Evolutionary conservation across 768 basidiomycete species (phyloP), one percentile per base, ranked within the genome.

Genomic region (Polyporus arcularius): DNA sequence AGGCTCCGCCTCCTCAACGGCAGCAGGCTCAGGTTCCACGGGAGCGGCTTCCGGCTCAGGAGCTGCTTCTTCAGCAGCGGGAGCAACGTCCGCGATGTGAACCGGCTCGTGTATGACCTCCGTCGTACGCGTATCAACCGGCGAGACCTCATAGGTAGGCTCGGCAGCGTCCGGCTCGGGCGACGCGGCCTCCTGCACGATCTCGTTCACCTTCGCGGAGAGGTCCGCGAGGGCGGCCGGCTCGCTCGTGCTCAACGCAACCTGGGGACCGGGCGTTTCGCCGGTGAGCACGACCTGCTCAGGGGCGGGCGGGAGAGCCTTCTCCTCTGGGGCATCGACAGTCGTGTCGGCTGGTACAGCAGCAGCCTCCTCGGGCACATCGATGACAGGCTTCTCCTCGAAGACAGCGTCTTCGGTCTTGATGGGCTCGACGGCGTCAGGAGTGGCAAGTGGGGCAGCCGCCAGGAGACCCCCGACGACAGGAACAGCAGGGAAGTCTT

Each of bases 201-300:
- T 18, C 49, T 55, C 57, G 57, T 63, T 57, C 31, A 63, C 43
- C 57, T 63, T 59, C 32, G 47, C 18, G n/a, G 55, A 62, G 7
- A 58, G 55, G 28, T 68, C 62, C 21, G 61, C 69, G 38, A 68
- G 28, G 12, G 67, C 65, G 12, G 64, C 70, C 28, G 71, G 67
- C 60, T 75, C 72, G 52, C 72, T 74, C 18, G 70, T 70, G 53
- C 62, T 58, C 43, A 73, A 60, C 39, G 72, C 73, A 32, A 71
- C 53, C 48, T 74, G 64, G 16, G 70, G 68, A 2, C 68, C 70
- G 9, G 70, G 68, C 6, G 74, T 74, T 31, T 69, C 67, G 3
- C 71, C 73, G 4, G 72, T 55, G 38, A 70, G 62, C 3, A 75
- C 70, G 38, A 72, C 65, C 9, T 55, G 53, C 53, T 71, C 74